phyloP scores from a whole-genome alignment of 2,329 filamentous ascomycete genomes.

The Fusarium papillatum region DNA sequence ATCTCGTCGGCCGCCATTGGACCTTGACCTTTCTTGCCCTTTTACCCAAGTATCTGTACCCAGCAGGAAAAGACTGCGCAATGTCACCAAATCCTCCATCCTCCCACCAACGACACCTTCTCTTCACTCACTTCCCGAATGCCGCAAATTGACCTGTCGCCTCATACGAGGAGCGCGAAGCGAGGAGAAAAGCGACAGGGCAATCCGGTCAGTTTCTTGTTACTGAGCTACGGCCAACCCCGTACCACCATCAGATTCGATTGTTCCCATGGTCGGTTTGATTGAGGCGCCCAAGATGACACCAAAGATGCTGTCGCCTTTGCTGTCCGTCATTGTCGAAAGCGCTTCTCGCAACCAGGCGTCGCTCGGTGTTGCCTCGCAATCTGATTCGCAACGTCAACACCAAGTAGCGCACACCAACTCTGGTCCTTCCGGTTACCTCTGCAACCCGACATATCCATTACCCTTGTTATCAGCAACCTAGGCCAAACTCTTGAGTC shows the following conservation, averaged over 20 bases:
- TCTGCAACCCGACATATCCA: not conserved
- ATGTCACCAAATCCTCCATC: not conserved
- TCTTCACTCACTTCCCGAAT: not conserved
- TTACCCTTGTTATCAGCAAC: not conserved
- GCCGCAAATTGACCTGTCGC: not conserved
- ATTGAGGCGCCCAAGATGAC: not conserved
- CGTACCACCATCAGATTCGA: not conserved
- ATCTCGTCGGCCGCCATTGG: slow-evolving; percentile 15
- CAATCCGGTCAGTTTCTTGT: not conserved
- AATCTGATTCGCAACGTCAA: not conserved
- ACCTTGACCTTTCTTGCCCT: not conserved
- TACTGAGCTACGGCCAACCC: not conserved
- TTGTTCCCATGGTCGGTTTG: not conserved
- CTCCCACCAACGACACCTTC: not conserved
- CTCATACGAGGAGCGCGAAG: not conserved
- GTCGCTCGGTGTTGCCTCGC: not conserved
- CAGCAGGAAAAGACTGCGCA: not conserved
- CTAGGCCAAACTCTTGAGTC: not conserved
- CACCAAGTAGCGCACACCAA: not conserved
- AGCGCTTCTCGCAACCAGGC: not conserved
- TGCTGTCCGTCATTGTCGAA: not conserved
- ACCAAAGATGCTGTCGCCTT: not conserved
- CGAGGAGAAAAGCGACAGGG: not conserved
- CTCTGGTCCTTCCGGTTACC: not conserved
- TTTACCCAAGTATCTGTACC: not conserved